Percentiles rank a stretch among this genome's conserved stretches.
Evolutionary conservation across 768 basidiomycete species (phyloP).

Genomic region (Phlebiopsis gigantea): DNA sequence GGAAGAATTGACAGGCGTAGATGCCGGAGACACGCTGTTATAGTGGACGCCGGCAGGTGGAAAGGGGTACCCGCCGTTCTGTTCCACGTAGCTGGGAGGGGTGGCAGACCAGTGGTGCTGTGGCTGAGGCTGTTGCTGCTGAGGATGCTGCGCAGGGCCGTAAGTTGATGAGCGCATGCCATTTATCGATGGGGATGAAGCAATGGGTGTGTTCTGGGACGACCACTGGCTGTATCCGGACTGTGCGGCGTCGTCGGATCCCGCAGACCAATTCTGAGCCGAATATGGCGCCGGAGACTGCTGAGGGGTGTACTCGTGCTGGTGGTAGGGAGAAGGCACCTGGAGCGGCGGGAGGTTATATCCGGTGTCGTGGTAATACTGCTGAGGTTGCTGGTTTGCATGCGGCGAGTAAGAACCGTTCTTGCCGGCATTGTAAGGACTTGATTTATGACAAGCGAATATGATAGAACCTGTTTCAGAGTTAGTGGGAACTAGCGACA

Average conservation of each 20-base stretch:
- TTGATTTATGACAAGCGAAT: slow-evolving; percentile 69
- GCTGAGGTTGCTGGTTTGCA: slow-evolving; percentile 5
- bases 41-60: slow-evolving; percentile 19
- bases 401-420: slow-evolving; percentile 10
- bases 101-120: slow-evolving; percentile 40
- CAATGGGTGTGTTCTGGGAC: slow-evolving; percentile 11
- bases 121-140: slow-evolving; percentile 20
- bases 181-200: slow-evolving; percentile 19
- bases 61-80: slow-evolving; percentile 16
- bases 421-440: slow-evolving; percentile 32
- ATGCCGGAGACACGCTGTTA: not conserved
- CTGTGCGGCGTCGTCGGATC: slow-evolving; percentile 9
- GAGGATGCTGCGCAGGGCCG: slow-evolving; percentile 17
- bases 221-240: slow-evolving; percentile 14
- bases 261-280: slow-evolving; percentile 12
- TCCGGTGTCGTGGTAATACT: slow-evolving; percentile 6
- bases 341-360: slow-evolving; percentile 9
- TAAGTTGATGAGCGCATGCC: slow-evolving; percentile 26
- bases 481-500: slow-evolving; percentile 14
- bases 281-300: slow-evolving; percentile 6
- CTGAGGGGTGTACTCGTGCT: slow-evolving; percentile 15
- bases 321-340: slow-evolving; percentile 2
- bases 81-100: slow-evolving; percentile 34
- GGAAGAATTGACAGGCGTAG: not conserved
- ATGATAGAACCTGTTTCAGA: slow-evolving; percentile 51